A percentile compares a stretch with the other conserved stretches of the same genome.
Evolutionary conservation across 2,329 filamentous ascomycete genomes (phyloP).

Genomic region (Eutypella sp.): DNA sequence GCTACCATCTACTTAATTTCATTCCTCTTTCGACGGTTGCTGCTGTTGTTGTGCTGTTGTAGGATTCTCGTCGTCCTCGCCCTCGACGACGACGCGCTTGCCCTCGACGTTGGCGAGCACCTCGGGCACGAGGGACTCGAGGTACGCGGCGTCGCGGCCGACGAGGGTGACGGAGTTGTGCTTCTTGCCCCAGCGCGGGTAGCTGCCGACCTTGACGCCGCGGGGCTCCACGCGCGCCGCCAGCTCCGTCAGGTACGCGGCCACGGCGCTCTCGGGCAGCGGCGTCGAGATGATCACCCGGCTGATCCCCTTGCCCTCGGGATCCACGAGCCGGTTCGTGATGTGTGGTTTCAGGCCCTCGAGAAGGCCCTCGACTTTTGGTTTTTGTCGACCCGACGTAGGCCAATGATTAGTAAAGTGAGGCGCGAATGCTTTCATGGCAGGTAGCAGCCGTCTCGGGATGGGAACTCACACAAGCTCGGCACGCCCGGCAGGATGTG

Average conservation of each 20-base stretch:
- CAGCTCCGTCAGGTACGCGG: conserved; percentile 75
- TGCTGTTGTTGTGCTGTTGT: conserved; percentile 2
- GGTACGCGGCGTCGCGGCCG: conserved; percentile 65
- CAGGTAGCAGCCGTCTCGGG: too few species aligned
- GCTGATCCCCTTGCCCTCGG: conserved; percentile 73
- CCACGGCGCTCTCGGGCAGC: conserved; percentile 78
- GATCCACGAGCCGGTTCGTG: conserved; percentile 67
- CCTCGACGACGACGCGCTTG: conserved; percentile 63
- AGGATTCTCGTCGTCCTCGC: conserved; percentile 53
- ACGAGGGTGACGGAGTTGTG: conserved; percentile 89
- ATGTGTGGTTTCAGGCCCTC: conserved; percentile 69
- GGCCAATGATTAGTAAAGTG: too few species aligned
- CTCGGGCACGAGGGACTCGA: conserved; percentile 75
- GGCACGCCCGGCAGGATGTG: conserved; percentile 92
- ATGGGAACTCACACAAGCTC: conserved; percentile 55
- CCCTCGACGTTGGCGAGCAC: conserved; percentile 75
- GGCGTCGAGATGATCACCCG: conserved; percentile 84
- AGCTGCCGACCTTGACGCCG: conserved; percentile 91
- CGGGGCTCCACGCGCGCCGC: conserved; percentile 66
- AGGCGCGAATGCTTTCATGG: too few species aligned
- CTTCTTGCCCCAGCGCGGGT: conserved; percentile 85
- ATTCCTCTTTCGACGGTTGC: background rate
- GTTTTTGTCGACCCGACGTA: too few species aligned
- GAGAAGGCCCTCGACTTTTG: conserved; percentile 66
- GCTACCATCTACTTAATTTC: background rate